phyloP scores from a whole-genome alignment of 345 rosid species.

The Noccaea caerulescens region DNA sequence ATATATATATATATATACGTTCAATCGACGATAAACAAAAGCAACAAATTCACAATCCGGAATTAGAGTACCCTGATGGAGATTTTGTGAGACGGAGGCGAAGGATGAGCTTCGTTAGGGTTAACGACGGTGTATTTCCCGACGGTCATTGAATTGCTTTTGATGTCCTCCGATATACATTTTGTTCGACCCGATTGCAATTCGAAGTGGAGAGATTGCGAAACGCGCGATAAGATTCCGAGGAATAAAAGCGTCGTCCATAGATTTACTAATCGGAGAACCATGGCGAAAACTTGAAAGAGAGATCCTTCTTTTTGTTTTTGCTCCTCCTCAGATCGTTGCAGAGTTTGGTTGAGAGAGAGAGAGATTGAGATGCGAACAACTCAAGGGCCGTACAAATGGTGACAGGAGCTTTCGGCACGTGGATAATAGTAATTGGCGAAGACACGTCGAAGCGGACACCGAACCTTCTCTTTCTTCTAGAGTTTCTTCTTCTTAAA shows the following conservation, averaged over 20 bases:
- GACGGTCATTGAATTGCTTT: conserved; percentile 80
- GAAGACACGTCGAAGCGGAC: conserved; percentile 38
- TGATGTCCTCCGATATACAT: conserved; percentile 90
- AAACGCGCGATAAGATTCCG: conserved; percentile 37
- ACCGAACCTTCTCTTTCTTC: background rate
- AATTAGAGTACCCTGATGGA: conserved; percentile 60
- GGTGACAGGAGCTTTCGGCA: conserved; percentile 14
- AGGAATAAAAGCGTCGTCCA: conserved; percentile 18
- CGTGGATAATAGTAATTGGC: conserved; percentile 44
- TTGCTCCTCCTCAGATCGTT: conserved; percentile 3
- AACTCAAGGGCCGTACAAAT: background rate
- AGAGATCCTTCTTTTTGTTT: conserved; percentile 1
- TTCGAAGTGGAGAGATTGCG: conserved; percentile 75
- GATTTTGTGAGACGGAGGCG: conserved; percentile 74
- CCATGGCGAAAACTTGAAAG: conserved; percentile 37
- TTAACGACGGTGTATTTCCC: conserved; percentile 84
- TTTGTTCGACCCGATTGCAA: conserved; percentile 76
- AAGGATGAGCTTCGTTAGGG: conserved; percentile 65
- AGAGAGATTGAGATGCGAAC: background rate
- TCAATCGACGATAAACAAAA: background rate
- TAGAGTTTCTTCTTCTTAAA: background rate
- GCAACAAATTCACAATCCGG: background rate
- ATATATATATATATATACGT: background rate
- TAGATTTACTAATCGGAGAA: conserved; percentile 30
- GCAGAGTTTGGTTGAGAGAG: background rate